Evolutionary conservation across 2,329 filamentous ascomycete species (phyloP), one percentile per base, ranked within the genome.

Genomic region (Diaporthe velutina): DNA sequence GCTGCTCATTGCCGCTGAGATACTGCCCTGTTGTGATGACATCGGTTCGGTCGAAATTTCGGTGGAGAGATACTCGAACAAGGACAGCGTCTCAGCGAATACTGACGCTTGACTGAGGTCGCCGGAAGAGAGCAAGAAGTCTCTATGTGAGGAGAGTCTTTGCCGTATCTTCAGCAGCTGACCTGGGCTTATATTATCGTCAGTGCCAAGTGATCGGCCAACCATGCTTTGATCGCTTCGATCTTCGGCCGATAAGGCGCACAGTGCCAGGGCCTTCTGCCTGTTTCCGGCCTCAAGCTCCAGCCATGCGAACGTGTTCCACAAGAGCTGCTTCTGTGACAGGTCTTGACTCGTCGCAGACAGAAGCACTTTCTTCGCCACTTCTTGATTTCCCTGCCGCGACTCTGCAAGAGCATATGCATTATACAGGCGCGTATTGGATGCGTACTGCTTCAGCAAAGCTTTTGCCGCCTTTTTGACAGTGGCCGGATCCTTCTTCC

Each of bases 341-440:
- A 93, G 80, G 4, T 87, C 77, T 75, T 81, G 79, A 22, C 79
- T 79, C 6, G 95, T 85, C 2, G 94, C 92, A 1, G 93, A 93
- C 1, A 87, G 82, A 79, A 96, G 89, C 0, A 97, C 91, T 70
- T 90, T 91, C 30, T 87, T 84, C 6, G 93, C 92, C 61, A 90
- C 85, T 0, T 90, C 86, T 1, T 80, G 78, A 33, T 93, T 92
- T 0, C 88, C 90, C 40, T 88, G 88, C 1, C 86, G 85, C 77
- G 84, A 87, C 82, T 98, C 94, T 4, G 95, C 90, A 19, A 95
- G 83, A 0, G 93, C 94, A 80, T 96, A 98, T 0, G 92, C 91
- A 78, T 95, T 93, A 83, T 97, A 98, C 0, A 98, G 85, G 19
- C 87, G 85, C 4, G 94, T 81, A 78, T 91, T 93, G 1, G 90